These are phyloP conservation scores for Saccharomycopsis babjevae DNA, from an alignment of 805 yeast species.

Conservation along the genomic window DNA sequence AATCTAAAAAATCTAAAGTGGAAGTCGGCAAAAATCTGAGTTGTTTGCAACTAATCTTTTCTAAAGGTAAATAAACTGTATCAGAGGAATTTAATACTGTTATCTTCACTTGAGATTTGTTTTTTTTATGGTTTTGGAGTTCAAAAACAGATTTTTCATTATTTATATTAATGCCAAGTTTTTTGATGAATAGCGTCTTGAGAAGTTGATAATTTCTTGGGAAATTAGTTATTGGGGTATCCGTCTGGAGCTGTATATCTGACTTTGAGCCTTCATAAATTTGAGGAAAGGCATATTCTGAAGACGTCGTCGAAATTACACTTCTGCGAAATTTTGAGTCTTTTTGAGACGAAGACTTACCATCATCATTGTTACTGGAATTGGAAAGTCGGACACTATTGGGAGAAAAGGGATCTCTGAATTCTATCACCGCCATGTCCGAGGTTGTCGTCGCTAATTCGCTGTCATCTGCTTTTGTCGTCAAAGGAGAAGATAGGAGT, in stretches of 20 bases:
- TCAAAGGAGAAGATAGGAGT: no score
- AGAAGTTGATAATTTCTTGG: not conserved
- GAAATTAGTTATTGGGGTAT: not conserved
- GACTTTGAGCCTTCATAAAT: no score
- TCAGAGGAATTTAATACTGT: constrained; percentile 10
- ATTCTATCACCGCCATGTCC: no score
- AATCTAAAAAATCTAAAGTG: not conserved
- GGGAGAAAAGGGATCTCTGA: no score
- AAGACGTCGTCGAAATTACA: no score
- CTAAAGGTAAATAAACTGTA: constrained; percentile 8
- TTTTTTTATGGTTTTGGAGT: not conserved
- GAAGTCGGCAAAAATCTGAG: not conserved
- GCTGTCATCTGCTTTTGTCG: no score
- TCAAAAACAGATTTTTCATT: constrained; percentile 9
- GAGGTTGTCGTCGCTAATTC: no score
- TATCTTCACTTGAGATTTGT: constrained; percentile 2
- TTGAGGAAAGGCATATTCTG: no score
- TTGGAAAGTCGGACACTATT: no score
- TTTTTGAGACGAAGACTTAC: no score
- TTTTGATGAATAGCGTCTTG: not conserved
- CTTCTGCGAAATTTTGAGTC: no score
- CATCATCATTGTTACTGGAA: no score
- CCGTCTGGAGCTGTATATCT: not conserved
- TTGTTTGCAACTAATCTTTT: not conserved
- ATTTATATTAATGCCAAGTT: constrained; percentile 9